A percentile compares a stretch with the other conserved stretches of the same genome.
phyloP scores from a whole-genome alignment of 805 yeast genomes.

The Yarrowia sp. region DNA sequence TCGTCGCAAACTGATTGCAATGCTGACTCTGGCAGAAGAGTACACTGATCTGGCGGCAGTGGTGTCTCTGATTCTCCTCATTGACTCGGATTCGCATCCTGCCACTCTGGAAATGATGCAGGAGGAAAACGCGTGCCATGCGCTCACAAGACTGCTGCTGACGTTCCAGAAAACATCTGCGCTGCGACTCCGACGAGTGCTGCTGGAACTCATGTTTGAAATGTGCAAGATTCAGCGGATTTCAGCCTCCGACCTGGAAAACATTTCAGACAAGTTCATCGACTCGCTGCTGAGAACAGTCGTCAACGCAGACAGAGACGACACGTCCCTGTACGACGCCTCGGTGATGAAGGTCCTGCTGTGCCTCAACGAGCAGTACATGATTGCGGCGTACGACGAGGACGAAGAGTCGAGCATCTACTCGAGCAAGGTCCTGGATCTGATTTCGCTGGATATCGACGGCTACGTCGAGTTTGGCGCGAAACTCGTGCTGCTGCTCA shows the following conservation, averaged over 20 bases:
- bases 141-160: conserved; percentile 44
- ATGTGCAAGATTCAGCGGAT: conserved; percentile 51
- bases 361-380: conserved; percentile 81
- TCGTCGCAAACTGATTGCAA: conserved; percentile 38
- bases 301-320: conserved; percentile 37
- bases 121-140: conserved; percentile 50
- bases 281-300: conserved; percentile 48
- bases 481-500: conserved; percentile 68
- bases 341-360: conserved; percentile 68
- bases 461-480: conserved; percentile 58
- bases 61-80: conserved; percentile 44
- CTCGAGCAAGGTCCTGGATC: conserved; percentile 53
- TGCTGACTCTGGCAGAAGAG: conserved; percentile 36
- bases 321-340: conserved; percentile 44
- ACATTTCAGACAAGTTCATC: conserved; percentile 47
- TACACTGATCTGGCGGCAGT: conserved; percentile 39
- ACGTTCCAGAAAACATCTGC: conserved; percentile 41
- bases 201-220: conserved; percentile 54
- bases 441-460: conserved; percentile 46
- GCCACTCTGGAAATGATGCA: conserved; percentile 46
- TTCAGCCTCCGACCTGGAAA: conserved; percentile 42
- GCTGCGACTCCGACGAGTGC: conserved; percentile 43
- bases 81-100: conserved; percentile 46
- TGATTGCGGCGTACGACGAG: conserved; percentile 45
- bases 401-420: conserved; percentile 3